Conservation (phyloP, 1,284 basidiomycete species). For the Sporisorium iseilematis-ciliati region DNA sequence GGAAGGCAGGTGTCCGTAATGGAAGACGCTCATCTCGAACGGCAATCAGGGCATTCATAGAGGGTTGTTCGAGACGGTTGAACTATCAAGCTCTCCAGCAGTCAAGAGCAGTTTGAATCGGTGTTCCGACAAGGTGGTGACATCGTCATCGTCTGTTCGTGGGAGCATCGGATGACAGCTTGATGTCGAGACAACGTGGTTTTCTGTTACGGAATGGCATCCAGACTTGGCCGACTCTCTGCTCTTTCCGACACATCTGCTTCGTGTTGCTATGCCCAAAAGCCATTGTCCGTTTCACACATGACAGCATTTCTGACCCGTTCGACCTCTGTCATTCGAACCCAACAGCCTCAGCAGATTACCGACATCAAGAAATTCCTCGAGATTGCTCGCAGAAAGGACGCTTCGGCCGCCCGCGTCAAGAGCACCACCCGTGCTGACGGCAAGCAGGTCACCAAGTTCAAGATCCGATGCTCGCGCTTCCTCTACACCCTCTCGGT, state of each 20-base stretch:
- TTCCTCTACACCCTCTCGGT: conserved; percentile 97
- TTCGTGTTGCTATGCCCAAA: not conserved
- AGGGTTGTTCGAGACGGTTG: too few relatives aligned
- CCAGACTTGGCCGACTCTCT: not conserved
- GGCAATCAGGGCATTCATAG: too few relatives aligned
- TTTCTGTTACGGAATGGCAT: too few relatives aligned
- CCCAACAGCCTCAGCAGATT: conserved; percentile 90
- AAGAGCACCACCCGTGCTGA: conserved; percentile 87
- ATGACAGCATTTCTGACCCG: conserved; percentile 28
- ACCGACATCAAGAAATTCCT: conserved; percentile 99
- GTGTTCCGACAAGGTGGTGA: too few relatives aligned
- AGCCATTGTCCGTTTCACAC: not conserved
- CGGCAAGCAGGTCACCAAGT: conserved; percentile 84
- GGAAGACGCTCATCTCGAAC: too few relatives aligned
- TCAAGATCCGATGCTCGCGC: conserved; percentile 97
- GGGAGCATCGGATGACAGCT: too few relatives aligned
- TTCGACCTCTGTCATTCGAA: not conserved
- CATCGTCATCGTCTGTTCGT: too few relatives aligned
- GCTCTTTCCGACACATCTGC: conserved; percentile 11
- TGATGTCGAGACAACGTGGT: too few relatives aligned
- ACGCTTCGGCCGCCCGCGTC: conserved; percentile 89
- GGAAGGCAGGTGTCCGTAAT: too few relatives aligned
- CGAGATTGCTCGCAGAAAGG: conserved; percentile 87
- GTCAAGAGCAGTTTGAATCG: too few relatives aligned
- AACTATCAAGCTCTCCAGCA: too few relatives aligned